phyloP scores from a whole-genome alignment of 805 yeast species.

The Candida sonorensis region DNA sequence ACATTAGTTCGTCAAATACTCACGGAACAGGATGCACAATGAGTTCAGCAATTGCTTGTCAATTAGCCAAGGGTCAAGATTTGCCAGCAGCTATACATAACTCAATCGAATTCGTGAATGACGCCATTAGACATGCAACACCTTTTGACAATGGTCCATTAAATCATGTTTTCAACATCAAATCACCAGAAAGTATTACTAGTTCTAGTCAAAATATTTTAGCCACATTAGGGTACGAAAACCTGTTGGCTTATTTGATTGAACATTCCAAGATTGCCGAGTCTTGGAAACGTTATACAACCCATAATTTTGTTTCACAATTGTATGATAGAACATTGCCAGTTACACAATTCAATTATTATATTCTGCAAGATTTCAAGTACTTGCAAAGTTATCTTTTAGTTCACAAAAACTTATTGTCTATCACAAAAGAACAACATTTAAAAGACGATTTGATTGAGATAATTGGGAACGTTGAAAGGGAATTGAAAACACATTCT shows the following conservation, averaged over 20 bases:
- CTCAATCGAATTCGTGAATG: conserved; percentile 60
- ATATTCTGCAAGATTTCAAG: conserved; percentile 56
- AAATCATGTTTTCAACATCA: conserved; percentile 49
- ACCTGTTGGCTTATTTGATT: conserved; percentile 38
- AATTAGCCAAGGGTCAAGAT: conserved; percentile 49
- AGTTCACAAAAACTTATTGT: conserved; percentile 57
- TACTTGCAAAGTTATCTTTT: conserved; percentile 65
- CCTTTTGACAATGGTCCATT: conserved; percentile 56
- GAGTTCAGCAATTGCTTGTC: conserved; percentile 73
- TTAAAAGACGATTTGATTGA: conserved; percentile 44
- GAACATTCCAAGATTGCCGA: conserved; percentile 48
- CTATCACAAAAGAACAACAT: conserved; percentile 43
- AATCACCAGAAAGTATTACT: too few species aligned
- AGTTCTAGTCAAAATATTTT: too few species aligned
- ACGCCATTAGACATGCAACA: conserved; percentile 46
- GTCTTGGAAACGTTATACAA: conserved; percentile 50
- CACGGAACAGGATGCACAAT: conserved; percentile 94
- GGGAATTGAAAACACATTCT: conserved; percentile 52
- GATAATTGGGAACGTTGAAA: conserved; percentile 43
- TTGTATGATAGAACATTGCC: conserved; percentile 48
- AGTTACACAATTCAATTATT: conserved; percentile 37
- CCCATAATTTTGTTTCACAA: conserved; percentile 54
- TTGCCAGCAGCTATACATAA: conserved; percentile 35
- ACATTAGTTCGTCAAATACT: conserved; percentile 44
- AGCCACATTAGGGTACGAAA: too few species aligned